Conservation (phyloP, 768 basidiomycete genomes). For the Suillus fuscotomentosus region DNA sequence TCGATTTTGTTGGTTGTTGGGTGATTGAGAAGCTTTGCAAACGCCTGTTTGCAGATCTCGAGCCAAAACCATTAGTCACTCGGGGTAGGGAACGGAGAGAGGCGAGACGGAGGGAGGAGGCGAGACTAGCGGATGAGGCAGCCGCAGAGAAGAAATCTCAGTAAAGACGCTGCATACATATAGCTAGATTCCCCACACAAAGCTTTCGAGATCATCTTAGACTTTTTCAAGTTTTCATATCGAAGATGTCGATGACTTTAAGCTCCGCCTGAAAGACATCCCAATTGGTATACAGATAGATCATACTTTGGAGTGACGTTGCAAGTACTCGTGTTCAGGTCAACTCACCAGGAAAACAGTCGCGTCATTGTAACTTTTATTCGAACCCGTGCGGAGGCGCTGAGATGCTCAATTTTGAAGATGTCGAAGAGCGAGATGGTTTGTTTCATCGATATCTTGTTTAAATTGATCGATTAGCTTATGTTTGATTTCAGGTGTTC, state of each 20-base stretch:
- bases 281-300: not conserved
- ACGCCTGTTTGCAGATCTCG: conserved; percentile 80
- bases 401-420: conserved; percentile 84
- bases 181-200: not conserved
- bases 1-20: conserved; percentile 90
- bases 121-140: conserved; percentile 19
- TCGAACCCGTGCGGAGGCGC: not conserved
- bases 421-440: conserved; percentile 98
- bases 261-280: conserved; percentile 3
- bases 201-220: not conserved
- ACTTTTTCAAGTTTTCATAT: not conserved
- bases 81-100: conserved; percentile 81
- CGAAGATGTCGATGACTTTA: not conserved
- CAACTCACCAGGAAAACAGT: not conserved
- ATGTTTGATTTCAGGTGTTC: conserved; percentile 59
- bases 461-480: not conserved
- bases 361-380: not conserved
- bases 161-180: conserved; percentile 13
- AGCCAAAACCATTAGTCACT: conserved; percentile 83
- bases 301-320: conserved; percentile 2
- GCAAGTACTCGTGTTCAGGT: not conserved
- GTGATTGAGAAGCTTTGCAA: conserved; percentile 82
- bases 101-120: conserved; percentile 47
- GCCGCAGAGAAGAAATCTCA: conserved; percentile 37
- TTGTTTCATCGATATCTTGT: conserved; percentile 20